These are phyloP conservation scores for Sporisorium graminicola DNA, from an alignment of 1,284 basidiomycete genomes.

Conservation along the genomic window DNA sequence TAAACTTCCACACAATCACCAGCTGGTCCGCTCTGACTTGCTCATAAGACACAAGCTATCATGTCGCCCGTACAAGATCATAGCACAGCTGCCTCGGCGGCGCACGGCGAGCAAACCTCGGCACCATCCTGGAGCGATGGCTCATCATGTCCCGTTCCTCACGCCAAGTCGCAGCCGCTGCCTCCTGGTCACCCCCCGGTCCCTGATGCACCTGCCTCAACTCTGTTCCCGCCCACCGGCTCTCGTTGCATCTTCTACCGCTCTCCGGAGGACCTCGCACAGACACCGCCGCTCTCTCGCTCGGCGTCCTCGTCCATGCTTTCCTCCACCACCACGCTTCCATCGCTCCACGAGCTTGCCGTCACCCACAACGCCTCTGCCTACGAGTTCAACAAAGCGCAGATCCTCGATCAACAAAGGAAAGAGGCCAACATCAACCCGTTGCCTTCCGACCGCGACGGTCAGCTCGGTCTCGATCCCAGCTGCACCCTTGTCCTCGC, in stretches of 20 bases:
- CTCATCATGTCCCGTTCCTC: slow-evolving; percentile 64
- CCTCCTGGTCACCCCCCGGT: slow-evolving; percentile 68
- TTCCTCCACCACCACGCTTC: slow-evolving; percentile 34
- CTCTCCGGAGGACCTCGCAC: slow-evolving; percentile 58
- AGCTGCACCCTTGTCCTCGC: slow-evolving; percentile 61
- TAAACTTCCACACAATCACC: no score
- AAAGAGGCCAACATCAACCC: slow-evolving; percentile 64
- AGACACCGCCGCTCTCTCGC: slow-evolving; percentile 60
- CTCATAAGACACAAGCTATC: neutral
- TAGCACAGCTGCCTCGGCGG: slow-evolving; percentile 2
- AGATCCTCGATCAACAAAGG: slow-evolving; percentile 48
- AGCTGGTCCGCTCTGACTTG: no score
- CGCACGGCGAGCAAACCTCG: slow-evolving; percentile 3
- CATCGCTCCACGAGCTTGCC: slow-evolving; percentile 46
- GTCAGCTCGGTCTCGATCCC: slow-evolving; percentile 53
- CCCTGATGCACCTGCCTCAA: slow-evolving; percentile 50
- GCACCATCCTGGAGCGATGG: slow-evolving; percentile 45
- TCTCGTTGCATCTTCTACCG: slow-evolving; percentile 67
- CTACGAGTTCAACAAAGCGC: slow-evolving; percentile 41
- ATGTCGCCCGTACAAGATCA: slow-evolving; percentile 24
- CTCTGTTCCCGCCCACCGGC: slow-evolving; percentile 61
- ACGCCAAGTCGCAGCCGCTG: slow-evolving; percentile 63
- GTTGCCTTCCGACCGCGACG: slow-evolving; percentile 42
- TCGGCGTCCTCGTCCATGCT: slow-evolving; percentile 40
- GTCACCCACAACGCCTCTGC: slow-evolving; percentile 41